Evolutionary conservation across 495 filamentous ascomycete genomes (phyloP).

Genomic region (Penicillium ucsense): DNA sequence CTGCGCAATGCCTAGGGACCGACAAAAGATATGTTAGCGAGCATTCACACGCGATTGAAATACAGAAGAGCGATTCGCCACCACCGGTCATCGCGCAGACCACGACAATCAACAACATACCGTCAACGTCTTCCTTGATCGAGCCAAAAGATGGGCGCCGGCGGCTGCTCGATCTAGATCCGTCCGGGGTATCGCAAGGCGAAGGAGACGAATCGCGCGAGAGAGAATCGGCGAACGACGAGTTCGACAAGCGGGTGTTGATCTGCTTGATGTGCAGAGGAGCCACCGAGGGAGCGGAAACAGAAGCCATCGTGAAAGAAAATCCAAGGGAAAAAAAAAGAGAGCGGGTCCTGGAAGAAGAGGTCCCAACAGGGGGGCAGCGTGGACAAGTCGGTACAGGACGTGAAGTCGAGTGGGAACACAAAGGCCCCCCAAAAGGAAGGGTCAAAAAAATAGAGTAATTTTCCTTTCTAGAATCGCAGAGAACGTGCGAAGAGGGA

Average conservation of each 20-base stretch:
- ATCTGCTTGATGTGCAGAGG: slow-evolving; percentile 16
- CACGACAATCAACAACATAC: slow-evolving; percentile 8
- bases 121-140: slow-evolving; percentile 39
- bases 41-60: too few species aligned
- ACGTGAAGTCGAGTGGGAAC: slow-evolving; percentile 8
- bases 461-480: too few species aligned
- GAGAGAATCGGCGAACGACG: slow-evolving; percentile 18
- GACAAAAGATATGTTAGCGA: too few species aligned
- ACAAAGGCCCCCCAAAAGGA: slow-evolving; percentile 4
- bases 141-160: slow-evolving; percentile 36
- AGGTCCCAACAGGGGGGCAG: slow-evolving; percentile 6
- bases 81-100: too few species aligned
- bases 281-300: slow-evolving; percentile 11
- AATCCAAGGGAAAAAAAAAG: slow-evolving; percentile 23
- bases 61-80: too few species aligned
- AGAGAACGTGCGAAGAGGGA: not conserved
- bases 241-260: slow-evolving; percentile 13
- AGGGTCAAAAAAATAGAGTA: slow-evolving; percentile 9
- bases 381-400: slow-evolving; percentile 12
- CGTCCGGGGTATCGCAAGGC: slow-evolving; percentile 28
- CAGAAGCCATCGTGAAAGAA: slow-evolving; percentile 26
- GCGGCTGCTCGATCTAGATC: slow-evolving; percentile 33
- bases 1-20: slow-evolving; percentile 49
- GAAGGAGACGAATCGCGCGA: slow-evolving; percentile 32
- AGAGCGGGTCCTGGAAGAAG: slow-evolving; percentile 29